These are phyloP conservation scores for Talaromyces sp. DNA, from an alignment of 2,329 filamentous ascomycete genomes.

Conservation along the genomic window DNA sequence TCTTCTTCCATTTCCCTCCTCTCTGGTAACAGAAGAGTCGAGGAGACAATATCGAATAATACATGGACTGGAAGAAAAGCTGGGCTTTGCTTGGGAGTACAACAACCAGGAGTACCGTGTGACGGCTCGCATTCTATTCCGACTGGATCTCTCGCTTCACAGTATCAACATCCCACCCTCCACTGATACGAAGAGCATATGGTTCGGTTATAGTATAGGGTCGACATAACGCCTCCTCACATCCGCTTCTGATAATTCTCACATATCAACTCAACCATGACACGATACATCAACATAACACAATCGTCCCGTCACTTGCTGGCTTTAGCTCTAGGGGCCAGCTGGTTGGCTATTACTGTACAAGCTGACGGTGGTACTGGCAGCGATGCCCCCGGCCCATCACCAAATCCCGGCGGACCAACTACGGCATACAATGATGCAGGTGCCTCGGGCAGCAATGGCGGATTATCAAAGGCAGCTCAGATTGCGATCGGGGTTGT, in stretches of 20 bases:
- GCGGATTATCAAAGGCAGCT: constrained; percentile 14
- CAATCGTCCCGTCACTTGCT: background rate
- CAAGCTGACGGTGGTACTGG: constrained; percentile 9
- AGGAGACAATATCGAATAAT: background rate
- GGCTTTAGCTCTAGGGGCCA: constrained; percentile 8
- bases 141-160: background rate
- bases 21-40: background rate
- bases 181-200: background rate
- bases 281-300: background rate
- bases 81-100: constrained; percentile 5
- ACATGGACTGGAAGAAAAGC: background rate
- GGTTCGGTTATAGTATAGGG: background rate
- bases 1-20: background rate
- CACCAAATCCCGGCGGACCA: background rate
- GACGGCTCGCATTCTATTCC: background rate
- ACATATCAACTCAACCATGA: constrained; percentile 1
- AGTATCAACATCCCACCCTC: background rate
- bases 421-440: constrained; percentile 11
- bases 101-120: constrained; percentile 7
- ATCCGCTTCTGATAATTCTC: background rate
- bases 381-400: constrained; percentile 12
- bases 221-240: background rate
- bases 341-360: constrained; percentile 1
- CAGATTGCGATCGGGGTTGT: constrained; percentile 28
- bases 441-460: constrained; percentile 13